A percentile compares a stretch with the other conserved stretches of the same genome.
phyloP scores from a whole-genome alignment of 2,329 filamentous ascomycete genomes.

The Scedosporium aurantiacum region DNA sequence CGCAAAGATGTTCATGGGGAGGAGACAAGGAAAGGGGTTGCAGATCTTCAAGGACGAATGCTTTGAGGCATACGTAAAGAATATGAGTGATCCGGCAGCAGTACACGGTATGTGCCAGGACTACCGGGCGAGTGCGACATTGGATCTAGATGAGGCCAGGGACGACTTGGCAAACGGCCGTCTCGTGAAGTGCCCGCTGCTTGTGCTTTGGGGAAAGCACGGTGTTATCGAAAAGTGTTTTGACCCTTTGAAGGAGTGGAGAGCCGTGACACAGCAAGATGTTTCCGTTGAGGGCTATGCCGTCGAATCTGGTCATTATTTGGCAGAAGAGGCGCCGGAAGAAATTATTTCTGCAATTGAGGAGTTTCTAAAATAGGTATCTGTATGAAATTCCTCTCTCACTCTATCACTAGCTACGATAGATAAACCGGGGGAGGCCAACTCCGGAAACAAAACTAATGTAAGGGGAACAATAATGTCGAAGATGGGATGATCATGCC shows the following conservation, averaged over 20 bases:
- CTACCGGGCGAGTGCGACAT: conserved; percentile 39
- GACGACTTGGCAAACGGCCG: conserved; percentile 30
- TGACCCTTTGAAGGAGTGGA: conserved; percentile 40
- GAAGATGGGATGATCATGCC: too few relatives aligned
- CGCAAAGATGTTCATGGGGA: conserved; percentile 30
- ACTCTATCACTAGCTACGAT: too few relatives aligned
- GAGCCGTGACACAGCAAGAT: conserved; percentile 25
- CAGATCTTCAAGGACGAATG: conserved; percentile 21
- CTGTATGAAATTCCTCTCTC: neutral
- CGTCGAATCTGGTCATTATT: conserved; percentile 37
- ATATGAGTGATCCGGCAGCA: conserved; percentile 26
- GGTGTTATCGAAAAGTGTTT: conserved; percentile 38
- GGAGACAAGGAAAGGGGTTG: conserved; percentile 22
- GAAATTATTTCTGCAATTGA: conserved; percentile 29
- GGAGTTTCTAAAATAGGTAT: conserved; percentile 24
- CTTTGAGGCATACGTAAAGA: conserved; percentile 29
- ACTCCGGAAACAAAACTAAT: too few relatives aligned
- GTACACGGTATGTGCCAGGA: conserved; percentile 44
- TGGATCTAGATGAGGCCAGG: conserved; percentile 40
- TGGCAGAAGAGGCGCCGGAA: conserved; percentile 39
- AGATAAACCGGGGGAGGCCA: too few relatives aligned
- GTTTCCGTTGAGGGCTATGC: conserved; percentile 26
- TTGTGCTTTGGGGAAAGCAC: conserved; percentile 37
- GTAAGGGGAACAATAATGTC: too few relatives aligned
- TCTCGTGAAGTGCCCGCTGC: conserved; percentile 33